Base-by-base conservation (phyloP, 805 yeast genomes). In the Ogataea methanolica region DNA sequence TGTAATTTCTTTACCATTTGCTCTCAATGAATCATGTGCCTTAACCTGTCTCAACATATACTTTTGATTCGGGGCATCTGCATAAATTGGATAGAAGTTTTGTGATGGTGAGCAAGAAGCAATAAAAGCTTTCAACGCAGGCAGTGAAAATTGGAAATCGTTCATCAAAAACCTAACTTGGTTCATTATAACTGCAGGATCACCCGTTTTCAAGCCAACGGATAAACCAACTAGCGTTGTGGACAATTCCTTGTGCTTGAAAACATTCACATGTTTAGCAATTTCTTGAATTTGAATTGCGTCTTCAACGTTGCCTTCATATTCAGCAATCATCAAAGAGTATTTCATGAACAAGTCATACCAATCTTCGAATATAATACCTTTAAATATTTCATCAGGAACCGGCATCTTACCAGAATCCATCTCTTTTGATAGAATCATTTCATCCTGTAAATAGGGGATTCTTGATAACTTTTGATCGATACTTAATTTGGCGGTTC, bases 31-130 rank as follows among this genome's bases (percentile, higher is more conserved):
- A 62, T 94, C 99, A 62, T 79, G 82, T 0, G 96, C 95, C 61
- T 92, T 94, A 53, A 92, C 72, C 57, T 91, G 97, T 55, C 99
- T 80, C 50, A 94, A 69, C 52, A 92, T 83, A 61, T 82, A 92
- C 63, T 94, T 94, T 58, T 92, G 98, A 60, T 88, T 92, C 51
- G 88, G 87, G 34, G 88, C 82, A 42, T 85, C 83, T 43, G 88
- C 83, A 49, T 86, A 79, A 3, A 55, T 54, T n/a, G 47, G 52
- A 33, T 53, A 51, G 46, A 51, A 59, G 31, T 42, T 43, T 14
- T 43, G 51, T 9, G 53, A 54, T 19, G 69, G 64, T n/a, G 59
- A 42, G 31, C 58, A 55, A 41, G 85, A 74, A 41, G 85, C 78
- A 60, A 85, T 65, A 62, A 89, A 88, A 22, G 88, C 63, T 50